Base-by-base conservation (phyloP, 2,329 filamentous ascomycete species). In the Knoxdaviesia proteae region DNA sequence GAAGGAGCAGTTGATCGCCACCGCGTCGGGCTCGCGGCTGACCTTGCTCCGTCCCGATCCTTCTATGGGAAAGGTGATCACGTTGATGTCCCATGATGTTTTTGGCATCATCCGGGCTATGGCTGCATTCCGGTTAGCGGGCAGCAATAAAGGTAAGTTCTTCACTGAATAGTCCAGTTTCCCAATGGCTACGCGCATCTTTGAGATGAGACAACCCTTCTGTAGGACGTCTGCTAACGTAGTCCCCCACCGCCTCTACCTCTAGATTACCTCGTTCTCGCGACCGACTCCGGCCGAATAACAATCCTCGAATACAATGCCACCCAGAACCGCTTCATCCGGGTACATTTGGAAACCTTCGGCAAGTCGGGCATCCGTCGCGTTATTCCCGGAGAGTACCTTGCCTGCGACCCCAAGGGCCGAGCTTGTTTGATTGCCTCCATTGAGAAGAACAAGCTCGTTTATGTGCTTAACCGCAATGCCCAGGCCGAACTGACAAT, bases 381-480 rank as follows among this genome's bases (percentile, higher is more conserved):
- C 53, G 88, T 96, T 35, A 75, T 98, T 38, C 90, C 92, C 3
- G 90, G 92, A 47, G 86, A 99, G 59, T 98, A 94, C 55, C 72
- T 99, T 32, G 90, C 88, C 6, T 84, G 84, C 42, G 90, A 99
- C 54, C 90, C 90, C 32, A 94, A 94, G 60, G 90, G 90, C 44
- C 77, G 90, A 63, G 92, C 92, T 44, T 94, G 88, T 56, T 70
- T 99, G 56, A 83, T 96, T 47, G 86, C 90, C 7, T 88, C 87
- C 5, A 71, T 88, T 44, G 92, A 99, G 64, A 98, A 98, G 71
- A 98, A 96, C 65, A 98, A 98, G 65, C 80, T 99, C 44, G 90
- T 98, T 51, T 99, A 98, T 61, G 88, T 98, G 53, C 69, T 98
- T 51, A 96, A 96, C 60, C 80, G 92, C 49, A 93, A 94, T 61